Conservation (phyloP, 805 yeast species). For the Starmerella stellata region DNA sequence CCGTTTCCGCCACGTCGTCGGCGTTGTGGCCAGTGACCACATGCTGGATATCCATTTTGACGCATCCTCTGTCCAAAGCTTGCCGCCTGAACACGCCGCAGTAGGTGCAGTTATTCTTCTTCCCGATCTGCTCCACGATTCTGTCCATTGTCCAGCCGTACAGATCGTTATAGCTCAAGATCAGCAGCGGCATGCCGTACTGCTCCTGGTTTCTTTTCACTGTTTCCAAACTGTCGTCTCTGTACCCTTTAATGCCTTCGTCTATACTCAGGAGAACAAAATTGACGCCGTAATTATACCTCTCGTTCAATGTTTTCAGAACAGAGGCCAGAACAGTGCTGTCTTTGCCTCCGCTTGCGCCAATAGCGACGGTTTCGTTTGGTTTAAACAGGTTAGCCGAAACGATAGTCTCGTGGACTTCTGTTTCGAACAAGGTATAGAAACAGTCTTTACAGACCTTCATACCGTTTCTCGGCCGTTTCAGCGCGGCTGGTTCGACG, state of each 20-base stretch:
- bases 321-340: constrained; percentile 87
- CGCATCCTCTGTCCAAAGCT: constrained; percentile 91
- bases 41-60: constrained; percentile 64
- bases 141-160: constrained; percentile 99
- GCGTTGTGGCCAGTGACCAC: constrained; percentile 98
- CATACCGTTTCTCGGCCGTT: constrained; percentile 80
- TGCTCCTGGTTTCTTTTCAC: constrained; percentile 84
- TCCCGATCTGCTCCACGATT: constrained; percentile 85
- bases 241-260: constrained; percentile 91
- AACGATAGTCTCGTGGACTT: constrained; percentile 76
- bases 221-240: constrained; percentile 94
- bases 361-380: constrained; percentile 88
- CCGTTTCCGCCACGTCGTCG: constrained; percentile 98
- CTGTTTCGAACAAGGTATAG: constrained; percentile 79
- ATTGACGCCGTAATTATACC: constrained; percentile 74
- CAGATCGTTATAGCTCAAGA: constrained; percentile 69
- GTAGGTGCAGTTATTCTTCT: constrained; percentile 85
- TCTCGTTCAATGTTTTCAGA: constrained; percentile 67
- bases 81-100: constrained; percentile 96
- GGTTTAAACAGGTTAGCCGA: constrained; percentile 47
- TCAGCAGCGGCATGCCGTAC: constrained; percentile 58
- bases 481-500: constrained; percentile 64
- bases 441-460: constrained; percentile 84
- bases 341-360: constrained; percentile 98
- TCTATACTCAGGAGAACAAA: constrained; percentile 73